Percentiles rank a stretch among this genome's conserved stretches.
Conservation (phyloP, 2,329 filamentous ascomycete genomes). For the Penicillium sp. region DNA sequence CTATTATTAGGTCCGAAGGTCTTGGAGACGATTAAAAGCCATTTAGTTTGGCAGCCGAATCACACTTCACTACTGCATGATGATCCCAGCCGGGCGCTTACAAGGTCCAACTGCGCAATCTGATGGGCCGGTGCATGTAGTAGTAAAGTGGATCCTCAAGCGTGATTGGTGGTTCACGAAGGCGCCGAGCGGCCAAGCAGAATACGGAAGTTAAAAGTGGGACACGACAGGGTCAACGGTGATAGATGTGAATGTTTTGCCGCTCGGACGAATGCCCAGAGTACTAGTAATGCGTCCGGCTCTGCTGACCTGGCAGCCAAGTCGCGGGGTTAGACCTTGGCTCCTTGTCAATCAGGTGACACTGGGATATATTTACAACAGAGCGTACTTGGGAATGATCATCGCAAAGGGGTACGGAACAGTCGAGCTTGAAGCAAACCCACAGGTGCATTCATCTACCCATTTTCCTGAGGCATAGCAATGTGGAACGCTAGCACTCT, state of each 20-base stretch:
- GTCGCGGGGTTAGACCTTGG: background rate
- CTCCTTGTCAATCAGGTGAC: background rate
- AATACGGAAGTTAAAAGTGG: background rate
- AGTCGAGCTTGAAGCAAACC: background rate
- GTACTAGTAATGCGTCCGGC: background rate
- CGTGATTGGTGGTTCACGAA: conserved; percentile 2
- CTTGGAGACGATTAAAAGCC: background rate
- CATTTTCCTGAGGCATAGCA: background rate
- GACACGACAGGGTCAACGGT: background rate
- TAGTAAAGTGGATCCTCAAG: conserved; percentile 2
- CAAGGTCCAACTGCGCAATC: conserved; percentile 2
- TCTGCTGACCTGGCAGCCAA: background rate
- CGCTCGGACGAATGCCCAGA: background rate
- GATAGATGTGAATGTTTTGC: background rate
- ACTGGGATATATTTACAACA: too few species aligned
- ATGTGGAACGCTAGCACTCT: background rate
- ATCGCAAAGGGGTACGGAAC: too few species aligned
- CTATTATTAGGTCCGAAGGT: conserved; percentile 15
- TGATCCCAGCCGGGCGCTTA: conserved; percentile 20
- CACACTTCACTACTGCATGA: conserved; percentile 21
- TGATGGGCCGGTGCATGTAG: conserved; percentile 10
- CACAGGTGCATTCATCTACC: background rate
- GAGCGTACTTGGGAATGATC: too few species aligned
- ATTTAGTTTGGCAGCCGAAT: conserved; percentile 2
- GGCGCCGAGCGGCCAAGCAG: conserved; percentile 4